Base-by-base conservation (phyloP, 768 basidiomycete species). In the Porpolomopsis calyptriformis region DNA sequence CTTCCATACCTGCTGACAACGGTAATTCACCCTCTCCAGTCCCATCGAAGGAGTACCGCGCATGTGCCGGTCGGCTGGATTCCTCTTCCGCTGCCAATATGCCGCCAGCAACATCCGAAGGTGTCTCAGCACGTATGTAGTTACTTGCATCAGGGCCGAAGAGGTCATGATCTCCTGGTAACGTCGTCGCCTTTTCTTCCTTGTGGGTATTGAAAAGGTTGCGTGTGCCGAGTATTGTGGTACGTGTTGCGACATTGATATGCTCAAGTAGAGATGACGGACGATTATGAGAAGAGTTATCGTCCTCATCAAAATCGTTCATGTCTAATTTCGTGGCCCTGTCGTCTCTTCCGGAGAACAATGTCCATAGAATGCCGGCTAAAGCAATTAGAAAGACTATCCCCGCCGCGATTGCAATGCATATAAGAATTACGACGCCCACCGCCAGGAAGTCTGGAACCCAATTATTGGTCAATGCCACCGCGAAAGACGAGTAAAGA, bases 321-420 rank as follows among this genome's bases (percentile, higher is more conserved):
- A 61, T 64, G 49, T 85, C 85, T 48, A 75, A 72, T 56, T 82
- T 83, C 53, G 66, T 65, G 8, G 76, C 52, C 55, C 77, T 80
- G 57, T 89, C 85, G 31, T 90, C 89, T 45, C 80, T 74, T 45
- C 87, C 74, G 18, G 85, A 80, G 62, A 90, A 78, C n/a, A 92
- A 71, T 2, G 89, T 83, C 87, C 90, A 88, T 29, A 94, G 64
- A 45, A 94, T 85, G 41, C 89, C 89, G 46, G 91, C 69, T 34
- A 94, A 68, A 12, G 85, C 83, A 25, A 92, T 70, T 1, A 93
- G 69, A 74, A 92, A 93, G 29, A 93, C 85, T 18, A 97, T 78
- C 14, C 94, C 96, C 12, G 92, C 91, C 8, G 88, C 82, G 53
- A 97, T 96, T 20, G 96, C 96, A 52, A 99, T 96, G 1, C 92